phyloP scores from a whole-genome alignment of 805 yeast species.

The Hemisphaericaspora nanyangensis region DNA sequence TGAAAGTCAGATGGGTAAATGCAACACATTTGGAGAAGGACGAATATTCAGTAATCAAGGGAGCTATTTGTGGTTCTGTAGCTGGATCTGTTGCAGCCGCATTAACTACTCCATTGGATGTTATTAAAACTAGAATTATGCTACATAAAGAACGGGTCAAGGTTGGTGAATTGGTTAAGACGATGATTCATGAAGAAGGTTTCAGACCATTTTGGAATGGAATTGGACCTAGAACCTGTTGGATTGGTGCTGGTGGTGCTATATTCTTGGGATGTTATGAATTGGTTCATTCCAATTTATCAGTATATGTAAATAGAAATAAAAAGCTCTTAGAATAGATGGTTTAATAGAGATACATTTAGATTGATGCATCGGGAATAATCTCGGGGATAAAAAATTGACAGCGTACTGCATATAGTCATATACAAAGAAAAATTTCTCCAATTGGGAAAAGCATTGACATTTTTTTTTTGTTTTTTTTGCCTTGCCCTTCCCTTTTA shows the following conservation, averaged over 20 bases:
- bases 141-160: slow-evolving; percentile 50
- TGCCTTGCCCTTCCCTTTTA: too few relatives aligned
- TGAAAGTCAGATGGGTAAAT: slow-evolving; percentile 59
- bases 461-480: too few relatives aligned
- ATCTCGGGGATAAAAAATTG: too few relatives aligned
- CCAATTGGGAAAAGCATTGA: too few relatives aligned
- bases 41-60: slow-evolving; percentile 60
- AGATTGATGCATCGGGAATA: background rate
- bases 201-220: slow-evolving; percentile 70
- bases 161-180: slow-evolving; percentile 43
- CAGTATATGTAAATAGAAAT: slow-evolving; percentile 1
- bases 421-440: too few relatives aligned
- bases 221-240: slow-evolving; percentile 90
- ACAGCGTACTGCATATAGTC: too few relatives aligned
- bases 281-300: slow-evolving; percentile 44
- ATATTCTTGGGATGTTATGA: slow-evolving; percentile 95
- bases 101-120: slow-evolving; percentile 74
- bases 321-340: background rate
- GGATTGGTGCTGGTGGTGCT: slow-evolving; percentile 99
- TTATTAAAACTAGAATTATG: slow-evolving; percentile 83
- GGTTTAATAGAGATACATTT: background rate
- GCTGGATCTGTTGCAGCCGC: slow-evolving; percentile 87
- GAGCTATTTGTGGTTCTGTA: slow-evolving; percentile 78
- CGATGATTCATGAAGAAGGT: slow-evolving; percentile 71
- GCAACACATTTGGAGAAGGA: slow-evolving; percentile 20